Percentiles rank a stretch among this genome's conserved stretches.
phyloP scores from a whole-genome alignment of 305 asterid genomes.

The Solanum aculeatissimum region DNA sequence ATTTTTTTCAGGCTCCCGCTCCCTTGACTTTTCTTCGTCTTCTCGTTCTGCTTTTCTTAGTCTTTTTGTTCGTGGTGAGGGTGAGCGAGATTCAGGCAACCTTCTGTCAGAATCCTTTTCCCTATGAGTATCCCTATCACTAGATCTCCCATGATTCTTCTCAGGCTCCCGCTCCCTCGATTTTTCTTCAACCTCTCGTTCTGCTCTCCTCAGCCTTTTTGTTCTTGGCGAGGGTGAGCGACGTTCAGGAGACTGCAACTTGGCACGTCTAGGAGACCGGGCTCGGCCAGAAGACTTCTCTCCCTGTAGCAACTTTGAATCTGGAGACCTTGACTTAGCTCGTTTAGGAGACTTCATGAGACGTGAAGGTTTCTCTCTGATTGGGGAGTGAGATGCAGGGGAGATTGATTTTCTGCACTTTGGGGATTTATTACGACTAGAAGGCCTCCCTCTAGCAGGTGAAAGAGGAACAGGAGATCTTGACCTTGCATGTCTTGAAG shows the following conservation, averaged over 20 bases:
- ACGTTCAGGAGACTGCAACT: constrained; percentile 25
- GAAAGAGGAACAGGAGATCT: constrained; percentile 49
- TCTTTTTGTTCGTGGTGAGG: constrained; percentile 70
- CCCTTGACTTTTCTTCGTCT: constrained; percentile 27
- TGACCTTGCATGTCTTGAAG: constrained; percentile 36
- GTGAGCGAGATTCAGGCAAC: constrained; percentile 21
- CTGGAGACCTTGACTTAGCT: constrained; percentile 39
- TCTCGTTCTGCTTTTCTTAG: constrained; percentile 43
- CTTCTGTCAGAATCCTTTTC: constrained; percentile 36
- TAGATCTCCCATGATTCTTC: constrained; percentile 23
- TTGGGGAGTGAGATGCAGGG: constrained; percentile 34
- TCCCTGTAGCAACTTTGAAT: constrained; percentile 19
- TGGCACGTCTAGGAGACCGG: constrained; percentile 35
- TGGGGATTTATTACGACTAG: constrained; percentile 41
- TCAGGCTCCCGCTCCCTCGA: constrained; percentile 37
- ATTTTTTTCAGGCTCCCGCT: constrained; percentile 31
- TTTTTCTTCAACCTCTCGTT: constrained; percentile 38
- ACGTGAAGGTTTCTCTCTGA: constrained; percentile 32
- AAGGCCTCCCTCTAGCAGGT: constrained; percentile 40
- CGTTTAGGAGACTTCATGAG: constrained; percentile 37
- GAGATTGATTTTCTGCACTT: constrained; percentile 32
- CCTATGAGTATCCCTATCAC: constrained; percentile 27
- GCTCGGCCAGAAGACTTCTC: constrained; percentile 21
- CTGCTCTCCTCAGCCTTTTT: constrained; percentile 33
- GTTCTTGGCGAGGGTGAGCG: constrained; percentile 61